Percentiles rank a stretch among this genome's conserved stretches.
Evolutionary conservation across 139 green algal species (phyloP).

Genomic region (Chlorella sp.): DNA sequence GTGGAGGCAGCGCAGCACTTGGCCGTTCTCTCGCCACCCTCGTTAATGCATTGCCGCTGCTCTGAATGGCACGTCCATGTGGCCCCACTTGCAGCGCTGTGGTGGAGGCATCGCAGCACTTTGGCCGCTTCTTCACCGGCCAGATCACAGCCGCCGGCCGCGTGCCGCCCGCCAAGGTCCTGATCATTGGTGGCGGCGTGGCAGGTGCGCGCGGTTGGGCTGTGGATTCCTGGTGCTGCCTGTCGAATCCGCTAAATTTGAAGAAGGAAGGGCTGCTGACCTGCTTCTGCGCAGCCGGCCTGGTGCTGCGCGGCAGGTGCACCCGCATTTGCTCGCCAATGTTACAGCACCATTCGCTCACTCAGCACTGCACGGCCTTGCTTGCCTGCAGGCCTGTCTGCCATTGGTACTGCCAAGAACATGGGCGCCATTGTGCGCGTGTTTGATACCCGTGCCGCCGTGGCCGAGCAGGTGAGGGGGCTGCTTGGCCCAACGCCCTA

Average conservation of each 20-base stretch:
- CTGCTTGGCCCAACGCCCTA: too few species aligned
- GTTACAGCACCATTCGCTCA: neutral
- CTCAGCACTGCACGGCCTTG: constrained; percentile 37
- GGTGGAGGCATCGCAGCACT: constrained; percentile 80
- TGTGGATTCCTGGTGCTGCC: too few species aligned
- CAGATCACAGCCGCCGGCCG: constrained; percentile 92
- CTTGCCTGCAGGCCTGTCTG: constrained; percentile 67
- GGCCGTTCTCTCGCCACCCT: neutral
- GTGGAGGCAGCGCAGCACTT: too few species aligned
- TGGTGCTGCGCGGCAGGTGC: too few species aligned
- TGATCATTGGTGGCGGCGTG: constrained; percentile 33
- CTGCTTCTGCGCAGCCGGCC: too few species aligned
- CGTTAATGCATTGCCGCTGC: neutral
- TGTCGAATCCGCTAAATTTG: too few species aligned
- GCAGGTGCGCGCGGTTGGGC: neutral
- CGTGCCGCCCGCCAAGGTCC: constrained; percentile 73
- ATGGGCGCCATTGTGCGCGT: constrained; percentile 86
- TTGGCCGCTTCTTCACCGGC: constrained; percentile 86
- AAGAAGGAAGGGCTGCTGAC: too few species aligned
- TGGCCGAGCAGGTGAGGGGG: constrained; percentile 62
- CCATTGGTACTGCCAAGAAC: constrained; percentile 74
- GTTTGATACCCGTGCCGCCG: constrained; percentile 82
- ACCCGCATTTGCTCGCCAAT: neutral
- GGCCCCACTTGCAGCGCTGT: constrained; percentile 63
- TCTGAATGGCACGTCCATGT: too few species aligned